A percentile compares a stretch with the other conserved stretches of the same genome.
Evolutionary conservation across 352 stramenopile genomes (phyloP).

Genomic region (Halophytophthora batemanensis): DNA sequence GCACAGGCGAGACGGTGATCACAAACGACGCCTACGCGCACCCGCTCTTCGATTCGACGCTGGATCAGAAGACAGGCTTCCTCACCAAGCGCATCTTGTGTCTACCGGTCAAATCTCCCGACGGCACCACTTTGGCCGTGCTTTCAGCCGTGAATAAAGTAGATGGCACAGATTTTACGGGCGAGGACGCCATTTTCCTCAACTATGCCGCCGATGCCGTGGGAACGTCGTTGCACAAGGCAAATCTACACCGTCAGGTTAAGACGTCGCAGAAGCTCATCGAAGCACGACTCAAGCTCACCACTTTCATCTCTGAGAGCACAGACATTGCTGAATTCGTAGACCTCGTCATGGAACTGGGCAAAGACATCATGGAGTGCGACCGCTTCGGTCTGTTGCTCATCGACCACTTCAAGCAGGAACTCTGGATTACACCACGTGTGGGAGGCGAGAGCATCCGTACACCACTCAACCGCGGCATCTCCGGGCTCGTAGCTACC

Average conservation of each 20-base stretch:
- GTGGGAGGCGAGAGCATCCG: conserved; percentile 50
- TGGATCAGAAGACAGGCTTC: conserved; percentile 67
- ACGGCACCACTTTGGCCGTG: conserved; percentile 56
- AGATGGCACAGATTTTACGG: conserved; percentile 64
- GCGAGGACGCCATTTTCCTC: conserved; percentile 66
- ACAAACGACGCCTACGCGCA: conserved; percentile 69
- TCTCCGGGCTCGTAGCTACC: conserved; percentile 64
- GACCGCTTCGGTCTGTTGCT: conserved; percentile 68
- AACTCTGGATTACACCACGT: conserved; percentile 70
- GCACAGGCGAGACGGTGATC: conserved; percentile 61
- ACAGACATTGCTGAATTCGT: conserved; percentile 64
- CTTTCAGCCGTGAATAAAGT: conserved; percentile 73
- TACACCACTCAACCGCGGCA: conserved; percentile 63
- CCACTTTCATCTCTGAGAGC: conserved; percentile 58
- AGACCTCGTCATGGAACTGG: conserved; percentile 68
- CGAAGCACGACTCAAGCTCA: conserved; percentile 57
- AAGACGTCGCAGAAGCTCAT: conserved; percentile 73
- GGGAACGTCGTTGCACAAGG: conserved; percentile 67
- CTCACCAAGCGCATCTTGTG: conserved; percentile 63
- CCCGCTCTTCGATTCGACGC: conserved; percentile 56
- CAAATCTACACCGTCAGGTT: conserved; percentile 61
- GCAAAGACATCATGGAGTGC: conserved; percentile 73
- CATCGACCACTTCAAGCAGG: conserved; percentile 75
- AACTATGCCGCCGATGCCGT: conserved; percentile 71
- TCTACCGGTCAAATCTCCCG: conserved; percentile 53